A percentile compares a stretch with the other conserved stretches of the same genome.
These are phyloP conservation scores for Hypocrella siamensis DNA, from an alignment of 2,329 filamentous ascomycete species.

Conservation along the genomic window DNA sequence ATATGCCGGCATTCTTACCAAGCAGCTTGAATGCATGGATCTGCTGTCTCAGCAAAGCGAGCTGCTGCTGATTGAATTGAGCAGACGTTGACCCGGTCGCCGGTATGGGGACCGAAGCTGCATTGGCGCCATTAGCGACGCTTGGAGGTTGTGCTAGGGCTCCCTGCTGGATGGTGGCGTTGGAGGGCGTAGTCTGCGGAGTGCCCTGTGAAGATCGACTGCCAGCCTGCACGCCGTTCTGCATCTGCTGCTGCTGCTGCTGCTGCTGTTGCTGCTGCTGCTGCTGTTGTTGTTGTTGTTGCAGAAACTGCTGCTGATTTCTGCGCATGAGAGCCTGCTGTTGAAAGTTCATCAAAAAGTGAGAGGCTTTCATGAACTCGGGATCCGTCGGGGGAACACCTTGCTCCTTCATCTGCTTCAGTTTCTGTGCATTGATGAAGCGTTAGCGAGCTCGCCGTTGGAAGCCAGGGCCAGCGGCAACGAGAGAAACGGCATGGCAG, in stretches of 20 bases:
- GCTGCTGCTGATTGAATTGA: conserved; percentile 64
- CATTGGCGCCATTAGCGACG: conserved; percentile 12
- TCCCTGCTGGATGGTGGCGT: conserved; percentile 16
- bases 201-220: conserved; percentile 22
- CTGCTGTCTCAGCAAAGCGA: conserved; percentile 65
- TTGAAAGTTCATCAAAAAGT: conserved; percentile 59
- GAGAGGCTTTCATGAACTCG: conserved; percentile 70
- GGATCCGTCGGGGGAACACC: conserved; percentile 72
- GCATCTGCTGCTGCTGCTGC: conserved; percentile 23
- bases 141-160: conserved; percentile 18
- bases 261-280: conserved; percentile 30
- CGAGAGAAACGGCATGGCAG: too few relatives aligned
- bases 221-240: conserved; percentile 32
- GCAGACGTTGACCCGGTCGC: conserved; percentile 21
- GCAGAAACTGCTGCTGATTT: conserved; percentile 26
- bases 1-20: conserved; percentile 73
- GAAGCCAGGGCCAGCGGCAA: not conserved
- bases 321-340: conserved; percentile 43
- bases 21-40: conserved; percentile 85
- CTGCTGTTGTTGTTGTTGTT: conserved; percentile 20
- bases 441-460: conserved; percentile 1
- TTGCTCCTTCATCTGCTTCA: conserved; percentile 72
- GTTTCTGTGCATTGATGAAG: conserved; percentile 46
- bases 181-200: conserved; percentile 15
- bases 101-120: too few relatives aligned